Evolutionary conservation across 768 basidiomycete genomes (phyloP).

Genomic region (Cantharellus anzutake): DNA sequence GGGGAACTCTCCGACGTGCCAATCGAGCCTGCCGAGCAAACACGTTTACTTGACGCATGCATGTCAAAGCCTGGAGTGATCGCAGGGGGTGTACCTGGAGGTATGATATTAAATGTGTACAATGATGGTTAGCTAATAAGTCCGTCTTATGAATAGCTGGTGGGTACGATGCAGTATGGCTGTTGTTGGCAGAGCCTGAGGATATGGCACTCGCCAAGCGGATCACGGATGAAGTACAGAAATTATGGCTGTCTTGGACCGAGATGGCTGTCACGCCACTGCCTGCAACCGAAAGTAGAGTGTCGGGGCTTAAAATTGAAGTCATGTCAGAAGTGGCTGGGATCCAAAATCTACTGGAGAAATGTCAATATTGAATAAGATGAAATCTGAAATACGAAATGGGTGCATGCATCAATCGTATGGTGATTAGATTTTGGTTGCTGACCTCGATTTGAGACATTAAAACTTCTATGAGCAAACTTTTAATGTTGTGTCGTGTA

Average conservation of each 20-base stretch:
- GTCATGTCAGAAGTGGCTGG: slow-evolving; percentile 35
- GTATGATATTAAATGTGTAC: slow-evolving; percentile 20
- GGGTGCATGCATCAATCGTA: too few relatives aligned
- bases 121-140: background rate
- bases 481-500: slow-evolving; percentile 45
- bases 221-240: slow-evolving; percentile 39
- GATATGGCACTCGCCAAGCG: background rate
- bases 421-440: too few relatives aligned
- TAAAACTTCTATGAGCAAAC: slow-evolving; percentile 27
- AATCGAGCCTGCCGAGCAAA: slow-evolving; percentile 84
- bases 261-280: slow-evolving; percentile 53
- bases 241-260: slow-evolving; percentile 44
- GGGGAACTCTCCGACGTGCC: slow-evolving; percentile 55
- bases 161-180: slow-evolving; percentile 93
- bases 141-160: slow-evolving; percentile 39
- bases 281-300: slow-evolving; percentile 46
- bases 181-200: slow-evolving; percentile 40
- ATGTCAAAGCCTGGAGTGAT: slow-evolving; percentile 64
- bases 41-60: slow-evolving; percentile 60
- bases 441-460: too few relatives aligned
- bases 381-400: background rate
- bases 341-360: slow-evolving; percentile 22
- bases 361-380: background rate
- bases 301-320: slow-evolving; percentile 47
- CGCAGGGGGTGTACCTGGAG: slow-evolving; percentile 92